phyloP scores from a whole-genome alignment of 2,329 filamentous ascomycete species.

The Grosmannia serpens region DNA sequence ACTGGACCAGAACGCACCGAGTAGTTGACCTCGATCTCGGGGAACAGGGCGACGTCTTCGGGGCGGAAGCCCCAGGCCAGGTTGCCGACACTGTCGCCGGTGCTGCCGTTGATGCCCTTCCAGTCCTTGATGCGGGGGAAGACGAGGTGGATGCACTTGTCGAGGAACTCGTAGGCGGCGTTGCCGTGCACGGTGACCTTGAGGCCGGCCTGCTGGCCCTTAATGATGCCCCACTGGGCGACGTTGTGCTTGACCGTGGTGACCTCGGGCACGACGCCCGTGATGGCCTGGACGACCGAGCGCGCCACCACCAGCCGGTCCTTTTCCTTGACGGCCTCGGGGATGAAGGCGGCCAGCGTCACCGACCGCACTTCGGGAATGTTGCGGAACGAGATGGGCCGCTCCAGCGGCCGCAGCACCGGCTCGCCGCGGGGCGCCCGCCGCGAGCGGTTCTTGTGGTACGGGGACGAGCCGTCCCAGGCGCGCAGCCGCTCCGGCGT shows the following conservation, averaged over 20 bases:
- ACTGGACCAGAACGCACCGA: conserved; percentile 51
- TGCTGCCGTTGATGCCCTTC: conserved; percentile 54
- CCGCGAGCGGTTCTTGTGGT: conserved; percentile 82
- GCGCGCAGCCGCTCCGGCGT: conserved; percentile 58
- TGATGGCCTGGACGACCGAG: conserved; percentile 76
- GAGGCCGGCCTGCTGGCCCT: conserved; percentile 60
- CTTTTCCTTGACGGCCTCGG: conserved; percentile 58
- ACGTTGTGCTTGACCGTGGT: conserved; percentile 62
- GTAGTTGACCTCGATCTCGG: conserved; percentile 90
- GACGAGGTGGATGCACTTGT: conserved; percentile 82
- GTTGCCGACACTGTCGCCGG: conserved; percentile 83
- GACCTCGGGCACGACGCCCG: conserved; percentile 59
- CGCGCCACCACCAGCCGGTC: conserved; percentile 71
- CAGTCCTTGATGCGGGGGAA: conserved; percentile 95
- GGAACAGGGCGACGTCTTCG: conserved; percentile 72
- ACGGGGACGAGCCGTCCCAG: conserved; percentile 87
- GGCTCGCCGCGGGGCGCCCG: conserved; percentile 74
- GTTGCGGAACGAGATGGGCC: conserved; percentile 68
- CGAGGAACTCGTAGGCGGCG: conserved; percentile 78
- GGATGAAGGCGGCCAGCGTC: conserved; percentile 66
- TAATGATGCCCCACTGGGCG: conserved; percentile 60
- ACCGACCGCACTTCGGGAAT: conserved; percentile 73
- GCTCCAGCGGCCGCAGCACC: conserved; percentile 59
- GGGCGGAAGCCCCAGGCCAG: conserved; percentile 69
- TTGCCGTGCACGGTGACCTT: conserved; percentile 71